Base-by-base conservation (phyloP, 805 yeast species). In the Sugiyamaella valdiviana region DNA sequence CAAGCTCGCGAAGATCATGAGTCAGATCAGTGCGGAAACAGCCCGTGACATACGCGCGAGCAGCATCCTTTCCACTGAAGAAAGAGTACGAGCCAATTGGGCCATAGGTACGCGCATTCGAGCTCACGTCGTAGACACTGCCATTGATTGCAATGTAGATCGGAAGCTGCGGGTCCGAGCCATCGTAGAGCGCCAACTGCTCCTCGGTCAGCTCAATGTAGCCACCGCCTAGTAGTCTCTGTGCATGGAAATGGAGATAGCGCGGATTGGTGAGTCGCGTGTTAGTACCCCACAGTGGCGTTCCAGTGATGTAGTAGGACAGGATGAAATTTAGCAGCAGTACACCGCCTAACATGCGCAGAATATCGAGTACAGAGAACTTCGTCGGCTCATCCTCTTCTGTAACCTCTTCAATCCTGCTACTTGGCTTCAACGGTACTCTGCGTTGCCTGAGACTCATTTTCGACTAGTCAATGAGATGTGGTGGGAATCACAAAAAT, bases 11-110 rank as follows among this genome's bases (percentile, higher is more conserved):
- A 39, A 84, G 63, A 60, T 85, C 91, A 61, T 77, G 74, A 0
- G 90, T 83, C 51, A 72, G 71, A 57, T 83, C 83, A 29, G 75
- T 77, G 37, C 65, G 61, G 50, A 84, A 78, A 57, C 89, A 83
- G 2, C 90, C 90, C 1, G 87, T 83, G 2, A 76, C 80, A 57
- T 75, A 82, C 16, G 83, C 84, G 23, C 90, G 66, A 2, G 88
- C 81, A 36, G 79, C 77, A 62, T 84, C 93, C 39, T 67, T 67
- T 1, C 91, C 93, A 26, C 81, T 73, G 57, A 84, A 75, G 38
- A 72, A 65, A 7, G 69, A 57, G 60, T 84, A 84, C 0, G 77
- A 58, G 0, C 84, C 84, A 0, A 70, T 64, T 0, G 81, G 80
- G 0, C 84, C 85, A 60, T 84, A 84, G 2, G 80, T 65, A 5